Evolutionary conservation across 331 rosid genomes (phyloP), one percentile per base, ranked within the genome.

Genomic region (Malus hybrid): DNA sequence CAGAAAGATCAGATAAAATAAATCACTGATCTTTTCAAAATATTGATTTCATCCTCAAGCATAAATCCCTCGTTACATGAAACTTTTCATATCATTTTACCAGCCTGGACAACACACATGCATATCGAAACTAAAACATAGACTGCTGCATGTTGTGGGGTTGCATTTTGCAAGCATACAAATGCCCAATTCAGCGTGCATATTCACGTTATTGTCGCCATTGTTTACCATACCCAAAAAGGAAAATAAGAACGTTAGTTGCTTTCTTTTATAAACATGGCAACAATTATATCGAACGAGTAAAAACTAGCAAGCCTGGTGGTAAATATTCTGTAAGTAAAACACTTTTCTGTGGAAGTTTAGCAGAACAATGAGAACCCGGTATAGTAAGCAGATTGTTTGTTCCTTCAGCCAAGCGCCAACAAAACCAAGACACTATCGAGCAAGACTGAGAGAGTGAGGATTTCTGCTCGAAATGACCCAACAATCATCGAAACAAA

Each of bases 121-220:
- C 69, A 60, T 14, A 29, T 22, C 22, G 63, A 28, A 59, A 33
- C 69, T 33, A 24, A 20, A 69, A 24, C 33, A 68, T 46, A 59
- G 46, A 32, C 19, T 27, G 56, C 32, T 39, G 74, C 69, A 68
- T 19, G 33, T 28, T 57, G 63, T 57, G 67, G 31, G 67, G 13
- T 42, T 65, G n/a, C 56, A 28, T 60, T 57, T 73, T 6, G 67
- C 56, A 24, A 57, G 63, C 75, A 11, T 54, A 36, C 3, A 20
- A 19, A 29, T 66, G 36, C 56, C 76, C 70, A 78, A 32, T 78
- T 52, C 75, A 70, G 18, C 22, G 34, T 39, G 67, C 77, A 64
- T 10, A 52, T 55, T 36, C 34, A 31, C 65, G 20, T 68, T 46
- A 20, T n/a, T 39, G 56, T 16, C 55, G 20, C 14, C 24, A 59